These are phyloP conservation scores for Crithidia fasciculata DNA, from an alignment of 208 protist genomes.

Conservation along the genomic window DNA sequence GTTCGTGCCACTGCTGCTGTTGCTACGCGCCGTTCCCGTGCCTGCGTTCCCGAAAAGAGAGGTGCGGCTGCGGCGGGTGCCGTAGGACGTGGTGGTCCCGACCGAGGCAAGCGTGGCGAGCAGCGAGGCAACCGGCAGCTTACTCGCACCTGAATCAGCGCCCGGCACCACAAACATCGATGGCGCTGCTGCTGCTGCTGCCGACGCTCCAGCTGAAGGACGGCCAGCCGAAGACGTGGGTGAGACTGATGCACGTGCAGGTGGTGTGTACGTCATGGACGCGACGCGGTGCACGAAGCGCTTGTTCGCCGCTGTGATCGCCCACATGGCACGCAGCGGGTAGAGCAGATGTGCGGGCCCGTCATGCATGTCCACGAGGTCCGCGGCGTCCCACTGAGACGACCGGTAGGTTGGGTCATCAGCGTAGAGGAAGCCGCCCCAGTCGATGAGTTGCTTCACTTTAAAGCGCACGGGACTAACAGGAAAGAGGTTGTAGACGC, in stretches of 20 bases:
- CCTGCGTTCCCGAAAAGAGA: neutral
- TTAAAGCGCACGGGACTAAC: conserved; percentile 32
- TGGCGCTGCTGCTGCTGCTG: neutral
- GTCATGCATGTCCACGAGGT: conserved; percentile 23
- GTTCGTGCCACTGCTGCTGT: neutral
- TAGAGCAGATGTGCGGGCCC: conserved; percentile 13
- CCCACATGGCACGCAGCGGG: conserved; percentile 3
- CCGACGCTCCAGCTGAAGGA: conserved; percentile 1
- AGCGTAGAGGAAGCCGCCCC: conserved; percentile 21
- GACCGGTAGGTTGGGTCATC: conserved; percentile 11
- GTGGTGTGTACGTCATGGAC: neutral
- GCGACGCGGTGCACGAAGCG: neutral
- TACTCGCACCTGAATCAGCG: neutral
- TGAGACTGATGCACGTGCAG: neutral
- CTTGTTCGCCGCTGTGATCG: conserved; percentile 12
- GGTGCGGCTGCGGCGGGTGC: neutral
- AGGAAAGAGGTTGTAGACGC: conserved; percentile 21
- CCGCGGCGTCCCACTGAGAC: neutral
- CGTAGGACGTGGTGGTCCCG: neutral
- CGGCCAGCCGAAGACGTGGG: too few species aligned
- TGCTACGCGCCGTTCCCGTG: neutral
- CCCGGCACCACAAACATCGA: too few species aligned
- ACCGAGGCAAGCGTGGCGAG: conserved; percentile 8
- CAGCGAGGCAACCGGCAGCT: conserved; percentile 8
- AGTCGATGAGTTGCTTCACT: conserved; percentile 42